Percentiles rank a stretch among this genome's conserved stretches.
Conservation (phyloP, 306 rosid species). For the Vigna trinervia region DNA sequence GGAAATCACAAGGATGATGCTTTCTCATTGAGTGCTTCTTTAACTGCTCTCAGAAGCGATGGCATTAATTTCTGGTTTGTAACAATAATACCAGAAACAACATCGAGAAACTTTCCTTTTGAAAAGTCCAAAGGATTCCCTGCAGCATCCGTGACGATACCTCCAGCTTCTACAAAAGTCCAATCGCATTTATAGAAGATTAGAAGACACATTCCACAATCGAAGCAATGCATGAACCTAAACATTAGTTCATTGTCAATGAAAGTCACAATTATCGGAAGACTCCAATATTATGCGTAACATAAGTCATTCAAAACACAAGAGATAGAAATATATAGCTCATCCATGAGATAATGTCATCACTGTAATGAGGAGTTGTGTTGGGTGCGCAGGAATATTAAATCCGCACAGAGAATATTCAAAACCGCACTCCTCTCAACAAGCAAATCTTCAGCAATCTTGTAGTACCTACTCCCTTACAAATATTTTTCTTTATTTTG, state of each 20-base stretch:
- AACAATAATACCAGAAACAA: slow-evolving; percentile 80
- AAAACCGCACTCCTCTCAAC: neutral
- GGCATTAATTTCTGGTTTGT: slow-evolving; percentile 95
- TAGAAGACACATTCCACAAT: slow-evolving; percentile 23
- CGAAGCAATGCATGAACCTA: slow-evolving; percentile 9
- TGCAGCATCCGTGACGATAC: slow-evolving; percentile 77
- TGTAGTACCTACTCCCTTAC: neutral
- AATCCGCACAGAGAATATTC: neutral
- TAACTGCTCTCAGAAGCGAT: slow-evolving; percentile 71
- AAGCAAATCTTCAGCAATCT: neutral
- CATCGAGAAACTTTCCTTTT: slow-evolving; percentile 80
- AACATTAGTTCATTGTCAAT: neutral
- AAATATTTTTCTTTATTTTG: neutral
- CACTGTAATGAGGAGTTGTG: neutral
- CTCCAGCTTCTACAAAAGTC: slow-evolving; percentile 84
- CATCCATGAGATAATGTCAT: neutral
- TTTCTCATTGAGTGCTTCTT: slow-evolving; percentile 71
- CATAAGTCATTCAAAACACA: neutral
- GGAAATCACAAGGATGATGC: slow-evolving; percentile 67
- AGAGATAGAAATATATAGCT: neutral
- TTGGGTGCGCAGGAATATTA: neutral
- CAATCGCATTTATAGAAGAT: slow-evolving; percentile 14
- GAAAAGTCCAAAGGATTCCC: slow-evolving; percentile 93
- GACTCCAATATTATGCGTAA: neutral
- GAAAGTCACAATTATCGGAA: neutral